Evolutionary conservation across 768 basidiomycete species (phyloP).

Genomic region (Russula griseocarnosa): DNA sequence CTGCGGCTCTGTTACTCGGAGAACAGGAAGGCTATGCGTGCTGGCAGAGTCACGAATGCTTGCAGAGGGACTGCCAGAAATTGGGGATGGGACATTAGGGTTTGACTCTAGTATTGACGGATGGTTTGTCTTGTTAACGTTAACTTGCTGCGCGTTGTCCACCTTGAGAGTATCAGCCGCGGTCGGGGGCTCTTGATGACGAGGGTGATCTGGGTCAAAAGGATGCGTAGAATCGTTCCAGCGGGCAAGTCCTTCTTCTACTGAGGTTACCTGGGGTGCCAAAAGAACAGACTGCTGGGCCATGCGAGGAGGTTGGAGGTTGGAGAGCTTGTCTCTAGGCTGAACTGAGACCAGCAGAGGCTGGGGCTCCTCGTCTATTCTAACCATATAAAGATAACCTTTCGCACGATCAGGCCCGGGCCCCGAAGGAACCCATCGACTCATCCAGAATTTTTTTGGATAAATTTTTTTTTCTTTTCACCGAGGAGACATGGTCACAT

Average conservation of each 20-base stretch:
- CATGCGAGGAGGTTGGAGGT: constrained; percentile 8
- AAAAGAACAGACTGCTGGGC: constrained; percentile 24
- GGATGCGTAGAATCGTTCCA: constrained; percentile 18
- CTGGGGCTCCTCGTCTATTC: not conserved
- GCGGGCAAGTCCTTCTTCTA: constrained; percentile 43
- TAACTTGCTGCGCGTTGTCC: constrained; percentile 21
- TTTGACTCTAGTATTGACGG: constrained; percentile 33
- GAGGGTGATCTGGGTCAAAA: constrained; percentile 13
- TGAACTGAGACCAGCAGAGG: not conserved
- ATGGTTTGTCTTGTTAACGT: constrained; percentile 22
- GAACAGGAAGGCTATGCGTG: constrained; percentile 55
- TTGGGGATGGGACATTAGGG: constrained; percentile 38
- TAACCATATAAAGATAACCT: not conserved
- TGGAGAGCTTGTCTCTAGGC: not conserved
- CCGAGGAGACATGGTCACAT: not conserved
- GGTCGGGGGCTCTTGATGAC: constrained; percentile 14
- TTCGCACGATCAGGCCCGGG: constrained; percentile 12
- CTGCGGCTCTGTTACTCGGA: constrained; percentile 46
- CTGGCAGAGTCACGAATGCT: constrained; percentile 50
- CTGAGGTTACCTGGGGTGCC: constrained; percentile 14
- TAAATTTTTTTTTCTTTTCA: not conserved
- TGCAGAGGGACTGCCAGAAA: constrained; percentile 36
- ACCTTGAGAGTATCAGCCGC: constrained; percentile 29
- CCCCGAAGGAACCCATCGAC: no score
- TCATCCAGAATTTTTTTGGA: not conserved